Evolutionary conservation across 1,284 basidiomycete genomes (phyloP), one percentile per base, ranked within the genome.

Genomic region (Ceratobasidium sp.): DNA sequence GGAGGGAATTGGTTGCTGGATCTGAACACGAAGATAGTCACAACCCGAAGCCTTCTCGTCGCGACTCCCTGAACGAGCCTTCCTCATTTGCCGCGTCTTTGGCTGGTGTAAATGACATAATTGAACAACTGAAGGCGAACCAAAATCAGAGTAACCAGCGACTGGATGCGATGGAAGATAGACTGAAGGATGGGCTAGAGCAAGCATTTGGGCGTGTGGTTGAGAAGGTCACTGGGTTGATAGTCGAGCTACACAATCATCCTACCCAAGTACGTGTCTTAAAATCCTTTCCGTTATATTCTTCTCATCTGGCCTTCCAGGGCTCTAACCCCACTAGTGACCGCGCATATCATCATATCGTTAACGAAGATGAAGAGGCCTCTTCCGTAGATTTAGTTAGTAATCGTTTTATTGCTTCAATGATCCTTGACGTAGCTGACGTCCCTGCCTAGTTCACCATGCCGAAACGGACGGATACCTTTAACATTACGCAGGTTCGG

Each of bases 401-500:
- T n/a, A n/a, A n/a, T n/a, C n/a, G n/a, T n/a, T n/a, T n/a, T n/a
- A n/a, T n/a, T n/a, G n/a, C n/a, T n/a, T n/a, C n/a, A n/a, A n/a
- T n/a, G n/a, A n/a, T n/a, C n/a, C n/a, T n/a, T n/a, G n/a, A n/a
- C n/a, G n/a, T n/a, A n/a, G n/a, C n/a, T n/a, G n/a, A n/a, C n/a
- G n/a, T n/a, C n/a, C n/a, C n/a, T n/a, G n/a, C n/a, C n/a, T n/a
- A n/a, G n/a, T n/a, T n/a, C 38, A 41, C 35, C 47, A 66, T 66
- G 63, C 9, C 28, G 7, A 49, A 64, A 9, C 49, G n/a, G 2
- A n/a, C 6, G 3, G 63, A 58, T 41, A 32, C 41, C 0, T 75
- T 75, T 57, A 62, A 62, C 28, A 73, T 50, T n/a, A 62, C 30
- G 46, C 44, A 73, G 3, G 64, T 73, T 13, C 74, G 62, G 30